These are phyloP conservation scores for Gossypium aridum DNA, from an alignment of 441 rosid species.

Conservation along the genomic window DNA sequence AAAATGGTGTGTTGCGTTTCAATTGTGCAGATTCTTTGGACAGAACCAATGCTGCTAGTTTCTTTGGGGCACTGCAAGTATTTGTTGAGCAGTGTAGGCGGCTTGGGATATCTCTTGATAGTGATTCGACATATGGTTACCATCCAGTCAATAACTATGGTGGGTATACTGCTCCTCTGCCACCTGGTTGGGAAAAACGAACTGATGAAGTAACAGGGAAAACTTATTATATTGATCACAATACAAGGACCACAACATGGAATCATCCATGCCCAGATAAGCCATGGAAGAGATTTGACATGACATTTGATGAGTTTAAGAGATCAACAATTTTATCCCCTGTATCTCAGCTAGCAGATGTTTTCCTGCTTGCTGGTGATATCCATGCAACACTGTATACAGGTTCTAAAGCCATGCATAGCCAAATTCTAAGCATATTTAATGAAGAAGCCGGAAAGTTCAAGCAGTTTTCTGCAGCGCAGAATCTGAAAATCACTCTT, in stretches of 20 bases:
- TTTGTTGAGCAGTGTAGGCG: slow-evolving; percentile 95
- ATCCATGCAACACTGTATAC: slow-evolving; percentile 97
- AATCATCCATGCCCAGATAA: slow-evolving; percentile 96
- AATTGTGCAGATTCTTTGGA: slow-evolving; percentile 98
- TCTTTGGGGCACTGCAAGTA: slow-evolving; percentile 89
- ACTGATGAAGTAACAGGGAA: slow-evolving; percentile 92
- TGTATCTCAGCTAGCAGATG: slow-evolving; percentile 85
- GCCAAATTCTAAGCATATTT: slow-evolving; percentile 95
- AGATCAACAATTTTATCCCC: slow-evolving; percentile 82
- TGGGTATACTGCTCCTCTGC: slow-evolving; percentile 87
- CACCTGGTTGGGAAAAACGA: slow-evolving; percentile 97
- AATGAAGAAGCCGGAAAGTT: slow-evolving; percentile 89
- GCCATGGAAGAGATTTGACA: slow-evolving; percentile 97
- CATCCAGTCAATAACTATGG: slow-evolving; percentile 50
- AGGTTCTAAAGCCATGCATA: slow-evolving; percentile 99
- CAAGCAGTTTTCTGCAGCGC: slow-evolving; percentile 91
- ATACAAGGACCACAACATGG: slow-evolving; percentile 95
- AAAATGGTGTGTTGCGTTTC: slow-evolving; percentile 91
- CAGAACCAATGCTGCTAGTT: slow-evolving; percentile 97
- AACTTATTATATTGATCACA: slow-evolving; percentile 84
- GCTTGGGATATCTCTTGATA: slow-evolving; percentile 89
- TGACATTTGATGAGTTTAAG: slow-evolving; percentile 91
- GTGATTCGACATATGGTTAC: slow-evolving; percentile 58
- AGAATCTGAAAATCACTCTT: slow-evolving; percentile 84
- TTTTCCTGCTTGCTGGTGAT: slow-evolving; percentile 94